These are phyloP conservation scores for Peltaster fructicola DNA, from an alignment of 2,329 filamentous ascomycete genomes.

Conservation along the genomic window DNA sequence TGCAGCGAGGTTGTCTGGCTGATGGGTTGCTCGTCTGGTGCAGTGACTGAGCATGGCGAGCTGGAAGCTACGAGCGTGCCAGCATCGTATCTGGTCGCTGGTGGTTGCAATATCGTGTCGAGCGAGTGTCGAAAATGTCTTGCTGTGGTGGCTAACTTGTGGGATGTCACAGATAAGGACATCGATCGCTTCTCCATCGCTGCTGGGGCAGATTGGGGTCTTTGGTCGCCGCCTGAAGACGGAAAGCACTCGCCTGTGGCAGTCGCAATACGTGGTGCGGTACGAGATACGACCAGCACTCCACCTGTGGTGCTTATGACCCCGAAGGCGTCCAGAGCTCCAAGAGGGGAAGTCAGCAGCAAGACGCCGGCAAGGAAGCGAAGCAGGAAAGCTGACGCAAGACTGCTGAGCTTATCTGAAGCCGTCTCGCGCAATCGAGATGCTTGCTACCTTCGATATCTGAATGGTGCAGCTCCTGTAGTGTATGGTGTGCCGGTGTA, in stretches of 20 bases:
- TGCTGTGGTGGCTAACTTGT: slow-evolving; percentile 78
- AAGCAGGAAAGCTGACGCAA: slow-evolving; percentile 20
- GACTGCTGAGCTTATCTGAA: slow-evolving; percentile 43
- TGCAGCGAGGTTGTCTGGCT: slow-evolving; percentile 45
- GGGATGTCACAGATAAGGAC: slow-evolving; percentile 96
- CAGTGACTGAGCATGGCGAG: slow-evolving; percentile 61
- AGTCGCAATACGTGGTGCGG: no score
- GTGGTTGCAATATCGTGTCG: slow-evolving; percentile 26
- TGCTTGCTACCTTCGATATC: slow-evolving; percentile 72
- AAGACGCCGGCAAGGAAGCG: slow-evolving; percentile 12
- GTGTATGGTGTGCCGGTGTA: slow-evolving; percentile 93
- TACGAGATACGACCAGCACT: slow-evolving; percentile 10
- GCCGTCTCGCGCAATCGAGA: slow-evolving; percentile 59
- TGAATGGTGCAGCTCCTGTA: slow-evolving; percentile 85
- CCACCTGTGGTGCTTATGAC: slow-evolving; percentile 16
- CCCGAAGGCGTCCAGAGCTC: slow-evolving; percentile 18
- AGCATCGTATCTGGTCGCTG: slow-evolving; percentile 80
- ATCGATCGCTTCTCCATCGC: slow-evolving; percentile 80
- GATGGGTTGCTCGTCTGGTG: slow-evolving; percentile 85
- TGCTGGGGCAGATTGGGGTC: slow-evolving; percentile 72
- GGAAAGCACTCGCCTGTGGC: slow-evolving; percentile 7
- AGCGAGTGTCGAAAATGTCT: slow-evolving; percentile 26
- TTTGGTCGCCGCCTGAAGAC: slow-evolving; percentile 28
- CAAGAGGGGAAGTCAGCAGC: slow-evolving; percentile 14
- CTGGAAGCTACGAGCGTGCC: slow-evolving; percentile 87